Base-by-base conservation (phyloP, 2,329 filamentous ascomycete genomes). In the Fusarium buharicum region DNA sequence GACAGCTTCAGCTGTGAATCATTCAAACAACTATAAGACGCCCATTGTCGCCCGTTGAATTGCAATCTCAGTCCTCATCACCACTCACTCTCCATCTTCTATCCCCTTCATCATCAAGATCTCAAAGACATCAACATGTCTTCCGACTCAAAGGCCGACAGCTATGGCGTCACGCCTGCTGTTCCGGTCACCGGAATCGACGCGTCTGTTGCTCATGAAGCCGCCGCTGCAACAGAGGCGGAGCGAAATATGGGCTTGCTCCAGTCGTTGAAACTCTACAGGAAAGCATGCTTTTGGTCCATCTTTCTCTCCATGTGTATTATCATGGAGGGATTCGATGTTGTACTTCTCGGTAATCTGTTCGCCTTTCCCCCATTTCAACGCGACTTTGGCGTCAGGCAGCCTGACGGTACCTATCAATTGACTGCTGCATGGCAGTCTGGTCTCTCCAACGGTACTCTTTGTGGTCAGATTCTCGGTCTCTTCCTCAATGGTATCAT, bases 381-480 rank as follows among this genome's bases (percentile, higher is more conserved):
- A 37, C 71, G 62, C 55, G 76, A 72, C 48, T 84, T 79, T 51
- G 80, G 80, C 9, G 58, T 67, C 0, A 48, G 65, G 7, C 67
- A 72, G 12, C 58, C 70, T 1, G 67, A 80, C 24, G 79, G 76
- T 1, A 71, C 62, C 1, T 82, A 82, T 55, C 72, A 83, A 55
- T 70, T 86, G 43, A 77, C 79, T 1, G 79, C 80, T 2, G 72
- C 77, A 1, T 86, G 84, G 84, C 83, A 85, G 67, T 77, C 81
- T 3, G 82, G 78, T 7, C 72, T 86, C 4, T 77, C 75, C 37
- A 84, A 83, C 39, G 82, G 78, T 10, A 76, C 78, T 0, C 74
- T 78, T 6, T 76, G 77, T 3, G 84, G 84, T 11, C 76, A 81
- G 51, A 81, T 86, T 18, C 36, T 84, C 2, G 84, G 84, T 2